Evolutionary conservation across 257 asterid species (phyloP).

Genomic region (Thymus quinquecostatus): DNA sequence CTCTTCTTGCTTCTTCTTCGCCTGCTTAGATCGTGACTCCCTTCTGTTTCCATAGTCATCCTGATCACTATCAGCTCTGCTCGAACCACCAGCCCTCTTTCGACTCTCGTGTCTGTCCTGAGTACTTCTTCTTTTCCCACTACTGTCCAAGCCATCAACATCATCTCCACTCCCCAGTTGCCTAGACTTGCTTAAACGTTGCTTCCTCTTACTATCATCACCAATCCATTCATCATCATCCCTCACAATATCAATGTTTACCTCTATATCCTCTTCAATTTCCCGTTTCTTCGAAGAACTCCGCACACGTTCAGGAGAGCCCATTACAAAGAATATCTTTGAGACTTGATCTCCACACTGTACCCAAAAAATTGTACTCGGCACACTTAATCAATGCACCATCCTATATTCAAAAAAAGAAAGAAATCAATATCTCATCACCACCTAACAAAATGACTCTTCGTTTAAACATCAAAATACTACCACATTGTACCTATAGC

Average conservation of each 20-base stretch:
- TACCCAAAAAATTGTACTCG: slow-evolving; percentile 15
- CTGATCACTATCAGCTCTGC: slow-evolving; percentile 69
- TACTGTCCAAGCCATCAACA: slow-evolving; percentile 61
- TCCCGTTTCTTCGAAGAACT: slow-evolving; percentile 47
- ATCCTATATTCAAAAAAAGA: slow-evolving; percentile 28
- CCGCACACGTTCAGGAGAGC: slow-evolving; percentile 67
- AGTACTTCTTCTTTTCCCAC: slow-evolving; percentile 61
- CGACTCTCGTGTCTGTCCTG: slow-evolving; percentile 72
- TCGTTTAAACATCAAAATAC: neutral
- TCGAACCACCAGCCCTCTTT: slow-evolving; percentile 62
- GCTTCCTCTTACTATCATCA: slow-evolving; percentile 53
- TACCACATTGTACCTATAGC: neutral
- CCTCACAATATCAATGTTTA: slow-evolving; percentile 61
- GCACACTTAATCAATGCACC: slow-evolving; percentile 27
- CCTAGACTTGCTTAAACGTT: slow-evolving; percentile 59
- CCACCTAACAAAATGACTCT: neutral
- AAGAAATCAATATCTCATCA: neutral
- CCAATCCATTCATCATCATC: slow-evolving; percentile 70
- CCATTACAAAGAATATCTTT: slow-evolving; percentile 58
- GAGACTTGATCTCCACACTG: slow-evolving; percentile 28
- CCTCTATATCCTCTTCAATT: slow-evolving; percentile 67
- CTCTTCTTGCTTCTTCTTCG: slow-evolving; percentile 70
- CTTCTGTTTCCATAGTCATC: slow-evolving; percentile 69
- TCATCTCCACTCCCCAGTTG: slow-evolving; percentile 58
- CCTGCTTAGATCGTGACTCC: slow-evolving; percentile 63